These are phyloP conservation scores for Colletotrichum sidae DNA, from an alignment of 2,329 filamentous ascomycete genomes.

Conservation along the genomic window DNA sequence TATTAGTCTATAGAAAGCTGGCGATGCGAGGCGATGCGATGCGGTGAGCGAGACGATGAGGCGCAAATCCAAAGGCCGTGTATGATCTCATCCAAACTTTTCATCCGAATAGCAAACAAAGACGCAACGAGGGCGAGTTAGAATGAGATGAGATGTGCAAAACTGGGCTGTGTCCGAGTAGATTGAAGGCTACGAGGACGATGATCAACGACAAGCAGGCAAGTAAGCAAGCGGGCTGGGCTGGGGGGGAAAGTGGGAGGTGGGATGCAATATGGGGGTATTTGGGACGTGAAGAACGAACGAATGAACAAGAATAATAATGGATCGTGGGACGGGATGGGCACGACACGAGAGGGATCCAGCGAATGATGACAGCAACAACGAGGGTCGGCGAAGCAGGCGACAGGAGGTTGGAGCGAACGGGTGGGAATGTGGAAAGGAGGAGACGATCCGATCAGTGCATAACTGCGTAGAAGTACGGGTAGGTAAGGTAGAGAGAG, in stretches of 20 bases:
- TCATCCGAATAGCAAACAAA: slow-evolving; percentile 28
- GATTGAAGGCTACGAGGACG: neutral
- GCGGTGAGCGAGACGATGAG: slow-evolving; percentile 3
- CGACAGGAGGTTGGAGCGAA: slow-evolving; percentile 35
- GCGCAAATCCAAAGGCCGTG: slow-evolving; percentile 27
- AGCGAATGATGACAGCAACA: slow-evolving; percentile 35
- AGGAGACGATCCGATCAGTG: slow-evolving; percentile 34
- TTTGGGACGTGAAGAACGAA: slow-evolving; percentile 32
- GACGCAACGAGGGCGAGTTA: slow-evolving; percentile 9
- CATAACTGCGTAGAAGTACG: slow-evolving; percentile 5
- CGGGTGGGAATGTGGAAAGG: slow-evolving; percentile 37
- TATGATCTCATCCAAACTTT: slow-evolving; percentile 38
- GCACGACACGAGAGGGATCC: slow-evolving; percentile 31
- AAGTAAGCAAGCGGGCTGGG: slow-evolving; percentile 18
- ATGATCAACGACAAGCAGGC: slow-evolving; percentile 16
- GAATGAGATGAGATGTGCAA: slow-evolving; percentile 5
- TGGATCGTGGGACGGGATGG: slow-evolving; percentile 25
- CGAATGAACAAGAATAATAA: slow-evolving; percentile 23
- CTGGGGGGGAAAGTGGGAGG: slow-evolving; percentile 7
- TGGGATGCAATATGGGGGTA: slow-evolving; percentile 22
- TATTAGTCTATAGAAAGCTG: slow-evolving; percentile 37
- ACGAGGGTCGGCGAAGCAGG: slow-evolving; percentile 34
- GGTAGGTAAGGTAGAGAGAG: neutral
- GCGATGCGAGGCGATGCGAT: slow-evolving; percentile 14
- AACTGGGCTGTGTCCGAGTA: no score